phyloP scores from a whole-genome alignment of 306 rosid genomes.

The Mimosa pudica region DNA sequence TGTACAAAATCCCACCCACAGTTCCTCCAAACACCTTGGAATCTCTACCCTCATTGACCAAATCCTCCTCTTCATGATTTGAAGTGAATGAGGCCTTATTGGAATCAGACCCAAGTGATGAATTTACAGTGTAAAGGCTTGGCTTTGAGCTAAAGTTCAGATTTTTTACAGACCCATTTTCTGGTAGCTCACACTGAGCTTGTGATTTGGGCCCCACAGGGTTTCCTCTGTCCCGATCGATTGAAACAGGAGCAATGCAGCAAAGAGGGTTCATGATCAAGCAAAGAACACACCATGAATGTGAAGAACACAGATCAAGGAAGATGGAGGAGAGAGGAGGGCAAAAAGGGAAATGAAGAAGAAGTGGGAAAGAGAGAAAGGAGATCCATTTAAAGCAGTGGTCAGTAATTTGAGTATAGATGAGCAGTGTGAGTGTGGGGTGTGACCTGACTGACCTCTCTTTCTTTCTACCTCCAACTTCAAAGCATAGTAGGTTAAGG shows the following conservation, averaged over 20 bases:
- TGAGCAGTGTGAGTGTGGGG: constrained; percentile 17
- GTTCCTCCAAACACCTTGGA: constrained; percentile 68
- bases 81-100: constrained; percentile 45
- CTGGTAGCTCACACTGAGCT: constrained; percentile 58
- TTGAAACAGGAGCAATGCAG: constrained; percentile 99
- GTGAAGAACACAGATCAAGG: background rate
- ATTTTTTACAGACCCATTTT: constrained; percentile 55
- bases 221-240: constrained; percentile 79
- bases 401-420: constrained; percentile 32
- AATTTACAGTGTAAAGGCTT: constrained; percentile 62
- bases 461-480: background rate
- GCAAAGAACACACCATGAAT: background rate
- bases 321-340: constrained; percentile 24
- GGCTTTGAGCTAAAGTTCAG: constrained; percentile 59
- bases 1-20: constrained; percentile 86
- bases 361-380: constrained; percentile 40
- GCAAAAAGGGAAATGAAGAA: constrained; percentile 35
- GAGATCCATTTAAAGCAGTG: constrained; percentile 60
- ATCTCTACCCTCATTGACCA: constrained; percentile 54
- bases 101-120: constrained; percentile 57
- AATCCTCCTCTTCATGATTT: constrained; percentile 55
- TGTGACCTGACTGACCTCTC: background rate
- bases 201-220: constrained; percentile 52
- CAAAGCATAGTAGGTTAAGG: constrained; percentile 40
- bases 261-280: constrained; percentile 78